Evolutionary conservation across 2,329 filamentous ascomycete genomes (phyloP), one percentile per base, ranked within the genome.

Genomic region (Byssochlamys sp.): DNA sequence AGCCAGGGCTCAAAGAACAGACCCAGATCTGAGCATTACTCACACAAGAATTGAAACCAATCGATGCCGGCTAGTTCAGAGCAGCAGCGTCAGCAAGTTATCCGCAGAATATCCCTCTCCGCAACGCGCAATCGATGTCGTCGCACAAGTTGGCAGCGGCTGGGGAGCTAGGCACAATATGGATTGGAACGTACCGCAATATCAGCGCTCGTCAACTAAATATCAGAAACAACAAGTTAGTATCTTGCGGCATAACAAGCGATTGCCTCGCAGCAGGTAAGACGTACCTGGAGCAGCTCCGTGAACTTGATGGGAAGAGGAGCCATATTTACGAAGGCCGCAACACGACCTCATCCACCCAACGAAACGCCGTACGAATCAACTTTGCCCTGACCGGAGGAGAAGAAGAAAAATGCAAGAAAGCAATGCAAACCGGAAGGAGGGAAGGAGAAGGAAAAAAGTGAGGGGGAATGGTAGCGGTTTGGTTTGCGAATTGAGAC

Each of bases 221-320:
- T 57, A 54, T 55, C 53, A 60, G 65, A 68, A 19, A 53, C 73
- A 66, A 63, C 66, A 61, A 53, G 66, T 82, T 77, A 66, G 64
- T 45, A 33, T 56, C 48, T 52, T 29, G 33, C 26, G 48, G n/a
- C 25, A 27, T n/a, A n/a, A 52, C 26, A 53, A 53, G 52, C 54
- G 14, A 39, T 45, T 35, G 52, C 35, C 57, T 52, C 61, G 79
- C 75, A 62, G 77, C 75, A 60, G 78, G 70, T 65, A 31, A 72
- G 76, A 69, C 73, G 63, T 77, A 87, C 84, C 81, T 91, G 89
- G 75, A 92, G 83, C 71, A 92, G 84, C 85, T 95, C 91, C 75
- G 88, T 88, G 78, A 96, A 95, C 81, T 90, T 91, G 79, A 96
- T 95, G 71, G 89, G 90, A 72, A 95, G 81, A 77, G 86, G 83